Percentiles rank a stretch among this genome's conserved stretches.
Evolutionary conservation across 306 rosid genomes (phyloP).

Genomic region (Astragalus glycyphyllos): DNA sequence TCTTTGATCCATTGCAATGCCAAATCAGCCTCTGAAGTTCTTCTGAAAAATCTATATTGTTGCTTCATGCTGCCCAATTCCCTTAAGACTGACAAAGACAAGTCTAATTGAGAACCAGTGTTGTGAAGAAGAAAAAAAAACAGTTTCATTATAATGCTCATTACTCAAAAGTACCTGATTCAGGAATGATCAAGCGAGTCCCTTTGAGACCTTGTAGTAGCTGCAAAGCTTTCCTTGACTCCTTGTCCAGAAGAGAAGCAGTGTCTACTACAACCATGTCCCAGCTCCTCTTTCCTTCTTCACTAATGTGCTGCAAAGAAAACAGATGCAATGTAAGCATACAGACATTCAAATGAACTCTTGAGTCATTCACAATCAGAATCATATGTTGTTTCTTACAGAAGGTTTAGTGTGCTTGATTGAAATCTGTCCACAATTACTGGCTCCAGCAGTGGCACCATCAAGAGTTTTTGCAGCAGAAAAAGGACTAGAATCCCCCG

Average conservation of each 20-base stretch:
- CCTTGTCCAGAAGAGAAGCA: slow-evolving; percentile 76
- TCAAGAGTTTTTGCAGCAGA: slow-evolving; percentile 48
- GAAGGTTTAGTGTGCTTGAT: slow-evolving; percentile 40
- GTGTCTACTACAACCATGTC: slow-evolving; percentile 76
- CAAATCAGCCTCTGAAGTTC: slow-evolving; percentile 63
- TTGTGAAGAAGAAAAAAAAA: slow-evolving; percentile 1
- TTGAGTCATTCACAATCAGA: slow-evolving; percentile 25
- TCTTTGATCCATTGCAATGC: slow-evolving; percentile 81
- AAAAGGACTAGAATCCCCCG: slow-evolving; percentile 43
- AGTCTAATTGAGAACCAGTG: slow-evolving; percentile 23
- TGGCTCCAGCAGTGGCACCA: slow-evolving; percentile 24
- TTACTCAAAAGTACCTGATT: slow-evolving; percentile 42
- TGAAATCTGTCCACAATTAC: slow-evolving; percentile 39
- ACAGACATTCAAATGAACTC: slow-evolving; percentile 29
- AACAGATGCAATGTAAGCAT: slow-evolving; percentile 32
- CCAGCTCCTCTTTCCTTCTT: slow-evolving; percentile 63
- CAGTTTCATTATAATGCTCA: neutral
- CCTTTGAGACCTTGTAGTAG: slow-evolving; percentile 84
- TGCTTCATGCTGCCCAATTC: slow-evolving; percentile 69
- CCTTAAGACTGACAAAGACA: slow-evolving; percentile 58
- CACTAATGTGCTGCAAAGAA: slow-evolving; percentile 52
- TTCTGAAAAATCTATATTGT: slow-evolving; percentile 60
- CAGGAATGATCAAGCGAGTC: slow-evolving; percentile 78
- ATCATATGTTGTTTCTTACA: slow-evolving; percentile 43
- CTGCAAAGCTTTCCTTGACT: slow-evolving; percentile 79